Percentiles rank a stretch among this genome's conserved stretches.
Evolutionary conservation across 2,329 filamentous ascomycete species (phyloP).

Genomic region (Kalaharituber pfeilii): DNA sequence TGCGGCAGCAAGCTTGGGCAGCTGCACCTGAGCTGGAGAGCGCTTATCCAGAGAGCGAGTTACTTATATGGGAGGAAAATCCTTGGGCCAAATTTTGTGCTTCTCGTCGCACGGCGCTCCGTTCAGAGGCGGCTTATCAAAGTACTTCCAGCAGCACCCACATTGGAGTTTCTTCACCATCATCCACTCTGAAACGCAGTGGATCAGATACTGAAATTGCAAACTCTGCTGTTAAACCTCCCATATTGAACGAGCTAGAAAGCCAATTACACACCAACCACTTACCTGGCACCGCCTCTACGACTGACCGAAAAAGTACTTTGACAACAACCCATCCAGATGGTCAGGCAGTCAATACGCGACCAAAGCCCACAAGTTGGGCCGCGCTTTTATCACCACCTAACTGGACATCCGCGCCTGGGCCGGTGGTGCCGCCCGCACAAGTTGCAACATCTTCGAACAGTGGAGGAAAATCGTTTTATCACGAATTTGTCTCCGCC

Average conservation of each 20-base stretch:
- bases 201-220: background rate
- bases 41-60: background rate
- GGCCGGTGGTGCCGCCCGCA: background rate
- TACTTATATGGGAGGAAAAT: background rate
- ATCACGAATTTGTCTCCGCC: too few relatives aligned
- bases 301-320: background rate
- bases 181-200: background rate
- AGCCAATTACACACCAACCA: background rate
- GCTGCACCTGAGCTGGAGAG: background rate
- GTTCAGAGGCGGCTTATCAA: background rate
- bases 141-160: background rate
- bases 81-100: background rate
- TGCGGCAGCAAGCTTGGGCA: background rate
- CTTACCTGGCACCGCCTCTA: background rate
- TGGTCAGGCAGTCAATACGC: too few relatives aligned
- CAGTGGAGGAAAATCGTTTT: background rate
- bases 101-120: background rate
- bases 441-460: background rate
- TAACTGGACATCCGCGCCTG: background rate
- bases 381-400: background rate
- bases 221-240: background rate
- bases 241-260: too few relatives aligned
- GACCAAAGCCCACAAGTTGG: background rate
- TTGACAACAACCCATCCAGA: background rate
- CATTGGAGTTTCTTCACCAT: background rate